These are phyloP conservation scores for Fraxinus americana DNA, from an alignment of 257 asterid genomes.

Conservation along the genomic window DNA sequence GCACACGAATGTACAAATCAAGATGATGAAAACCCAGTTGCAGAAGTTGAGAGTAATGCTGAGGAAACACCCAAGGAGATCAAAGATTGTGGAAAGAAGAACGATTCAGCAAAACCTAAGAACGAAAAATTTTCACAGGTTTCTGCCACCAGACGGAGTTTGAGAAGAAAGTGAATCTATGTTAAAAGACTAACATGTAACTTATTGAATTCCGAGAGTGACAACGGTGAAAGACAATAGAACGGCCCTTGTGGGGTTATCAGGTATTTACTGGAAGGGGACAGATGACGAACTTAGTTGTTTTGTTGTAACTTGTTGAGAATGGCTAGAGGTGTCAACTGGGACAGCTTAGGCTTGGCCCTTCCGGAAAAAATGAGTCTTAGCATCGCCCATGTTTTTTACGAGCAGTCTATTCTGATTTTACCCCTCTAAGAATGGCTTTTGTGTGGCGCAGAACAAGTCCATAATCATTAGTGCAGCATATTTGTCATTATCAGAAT, in stretches of 20 bases:
- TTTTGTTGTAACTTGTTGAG: not conserved
- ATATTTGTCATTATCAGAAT: no score
- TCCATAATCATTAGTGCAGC: no score
- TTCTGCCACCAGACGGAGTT: constrained; percentile 47
- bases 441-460: no score
- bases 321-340: not conserved
- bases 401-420: no score
- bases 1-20: constrained; percentile 38
- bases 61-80: constrained; percentile 35
- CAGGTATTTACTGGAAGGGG: not conserved
- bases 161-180: constrained; percentile 34
- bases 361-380: not conserved
- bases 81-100: constrained; percentile 23
- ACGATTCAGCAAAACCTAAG: constrained; percentile 25
- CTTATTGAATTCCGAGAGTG: not conserved
- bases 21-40: not conserved
- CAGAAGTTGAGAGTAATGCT: constrained; percentile 34
- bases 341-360: not conserved
- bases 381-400: no score
- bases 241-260: not conserved
- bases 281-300: not conserved
- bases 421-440: no score
- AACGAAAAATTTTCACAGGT: constrained; percentile 32
- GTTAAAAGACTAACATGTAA: not conserved
- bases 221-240: not conserved